These are phyloP conservation scores for Peronospora belbahrii DNA, from an alignment of 352 stramenopile species.

Conservation along the genomic window DNA sequence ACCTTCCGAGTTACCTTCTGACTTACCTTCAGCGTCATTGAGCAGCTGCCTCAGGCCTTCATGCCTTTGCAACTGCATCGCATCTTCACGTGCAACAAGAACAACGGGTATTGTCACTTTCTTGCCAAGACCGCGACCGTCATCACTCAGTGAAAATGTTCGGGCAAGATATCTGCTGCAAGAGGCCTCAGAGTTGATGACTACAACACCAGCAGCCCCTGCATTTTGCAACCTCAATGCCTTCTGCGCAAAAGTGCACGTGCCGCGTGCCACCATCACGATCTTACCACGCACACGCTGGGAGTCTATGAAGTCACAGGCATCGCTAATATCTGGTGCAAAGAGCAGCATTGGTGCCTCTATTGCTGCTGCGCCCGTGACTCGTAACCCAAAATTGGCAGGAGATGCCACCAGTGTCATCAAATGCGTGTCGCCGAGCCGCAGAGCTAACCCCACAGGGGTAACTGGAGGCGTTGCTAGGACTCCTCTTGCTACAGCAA, in stretches of 20 bases:
- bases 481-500: constrained; percentile 16
- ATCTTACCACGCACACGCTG: constrained; percentile 43
- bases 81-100: constrained; percentile 51
- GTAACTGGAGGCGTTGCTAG: constrained; percentile 12
- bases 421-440: constrained; percentile 47
- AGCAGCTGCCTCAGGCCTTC: constrained; percentile 12
- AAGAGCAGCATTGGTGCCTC: constrained; percentile 53
- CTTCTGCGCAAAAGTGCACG: constrained; percentile 76
- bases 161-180: constrained; percentile 35
- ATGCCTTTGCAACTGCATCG: constrained; percentile 34
- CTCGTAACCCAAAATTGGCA: constrained; percentile 51
- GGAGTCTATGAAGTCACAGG: constrained; percentile 31
- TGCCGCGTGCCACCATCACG: constrained; percentile 58
- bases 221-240: constrained; percentile 50
- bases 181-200: constrained; percentile 60
- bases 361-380: constrained; percentile 33
- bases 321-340: constrained; percentile 32
- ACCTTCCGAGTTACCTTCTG: no score
- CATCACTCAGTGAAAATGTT: constrained; percentile 61
- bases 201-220: constrained; percentile 49
- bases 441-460: constrained; percentile 54
- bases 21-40: constrained; percentile 25
- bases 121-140: constrained; percentile 31
- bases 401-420: constrained; percentile 61
- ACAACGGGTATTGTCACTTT: constrained; percentile 63